These are phyloP conservation scores for Furcasterigmium furcatum DNA, from an alignment of 2,329 filamentous ascomycete species.

Conservation along the genomic window DNA sequence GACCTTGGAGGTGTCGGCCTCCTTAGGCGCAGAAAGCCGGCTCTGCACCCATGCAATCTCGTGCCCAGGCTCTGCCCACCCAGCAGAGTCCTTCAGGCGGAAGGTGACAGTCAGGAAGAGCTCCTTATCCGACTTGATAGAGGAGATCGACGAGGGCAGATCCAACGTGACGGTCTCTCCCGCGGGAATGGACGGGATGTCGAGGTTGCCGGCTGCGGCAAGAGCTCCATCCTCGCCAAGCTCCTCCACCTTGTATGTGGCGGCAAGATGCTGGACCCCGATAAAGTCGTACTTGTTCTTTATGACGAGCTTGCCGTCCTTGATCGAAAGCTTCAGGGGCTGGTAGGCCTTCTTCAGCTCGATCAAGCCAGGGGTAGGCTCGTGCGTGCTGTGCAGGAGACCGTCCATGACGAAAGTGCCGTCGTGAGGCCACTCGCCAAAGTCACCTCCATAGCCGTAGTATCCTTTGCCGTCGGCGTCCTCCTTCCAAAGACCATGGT, in stretches of 20 bases:
- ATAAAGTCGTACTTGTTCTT: constrained; percentile 44
- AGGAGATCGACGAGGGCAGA: constrained; percentile 22
- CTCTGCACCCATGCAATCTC: constrained; percentile 54
- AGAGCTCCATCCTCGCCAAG: constrained; percentile 26
- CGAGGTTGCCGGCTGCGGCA: constrained; percentile 30
- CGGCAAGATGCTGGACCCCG: constrained; percentile 36
- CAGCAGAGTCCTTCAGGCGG: constrained; percentile 32
- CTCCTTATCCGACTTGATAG: constrained; percentile 28
- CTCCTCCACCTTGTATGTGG: constrained; percentile 39
- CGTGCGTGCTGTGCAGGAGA: constrained; percentile 48
- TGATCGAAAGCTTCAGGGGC: constrained; percentile 42
- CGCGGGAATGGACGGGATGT: constrained; percentile 35
- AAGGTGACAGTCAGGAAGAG: constrained; percentile 44
- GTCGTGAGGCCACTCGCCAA: constrained; percentile 58
- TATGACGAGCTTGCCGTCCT: constrained; percentile 32
- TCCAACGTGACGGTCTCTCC: constrained; percentile 29
- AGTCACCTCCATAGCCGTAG: constrained; percentile 61
- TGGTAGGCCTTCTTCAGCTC: constrained; percentile 58
- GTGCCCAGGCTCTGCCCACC: constrained; percentile 50
- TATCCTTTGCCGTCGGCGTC: constrained; percentile 38
- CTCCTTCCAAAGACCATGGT: constrained; percentile 53
- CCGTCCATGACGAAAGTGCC: constrained; percentile 62
- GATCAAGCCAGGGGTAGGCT: constrained; percentile 51
- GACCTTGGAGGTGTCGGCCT: constrained; percentile 10
- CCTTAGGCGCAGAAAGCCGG: constrained; percentile 28